These are phyloP conservation scores for Leccinum subgranulosum DNA, from an alignment of 768 basidiomycete species.

Conservation along the genomic window DNA sequence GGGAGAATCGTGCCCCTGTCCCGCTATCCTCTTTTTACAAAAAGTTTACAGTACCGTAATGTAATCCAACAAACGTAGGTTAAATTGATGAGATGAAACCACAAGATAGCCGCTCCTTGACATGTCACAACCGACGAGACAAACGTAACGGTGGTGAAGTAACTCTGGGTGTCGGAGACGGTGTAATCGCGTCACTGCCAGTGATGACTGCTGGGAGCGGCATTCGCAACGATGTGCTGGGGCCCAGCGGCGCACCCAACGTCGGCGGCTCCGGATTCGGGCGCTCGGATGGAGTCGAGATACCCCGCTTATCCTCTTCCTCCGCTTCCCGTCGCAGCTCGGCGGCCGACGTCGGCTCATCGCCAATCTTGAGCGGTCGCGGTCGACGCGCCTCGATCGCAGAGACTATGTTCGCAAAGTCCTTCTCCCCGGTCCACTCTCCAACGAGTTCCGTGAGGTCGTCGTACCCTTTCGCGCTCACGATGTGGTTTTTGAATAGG, in stretches of 20 bases:
- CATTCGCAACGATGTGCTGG: conserved; percentile 37
- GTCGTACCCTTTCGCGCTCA: conserved; percentile 61
- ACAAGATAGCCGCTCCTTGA: neutral
- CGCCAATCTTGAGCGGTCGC: conserved; percentile 18
- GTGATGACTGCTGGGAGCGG: conserved; percentile 39
- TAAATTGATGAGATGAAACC: too few relatives aligned
- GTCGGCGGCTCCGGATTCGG: conserved; percentile 59
- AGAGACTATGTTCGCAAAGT: conserved; percentile 52
- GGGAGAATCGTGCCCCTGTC: neutral
- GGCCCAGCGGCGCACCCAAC: conserved; percentile 40
- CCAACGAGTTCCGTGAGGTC: conserved; percentile 51
- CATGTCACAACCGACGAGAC: neutral
- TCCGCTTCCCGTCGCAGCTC: neutral
- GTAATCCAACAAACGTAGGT: neutral
- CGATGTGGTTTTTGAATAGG: conserved; percentile 48
- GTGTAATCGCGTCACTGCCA: conserved; percentile 45
- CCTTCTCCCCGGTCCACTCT: conserved; percentile 57
- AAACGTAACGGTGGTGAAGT: conserved; percentile 13
- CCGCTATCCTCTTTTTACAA: neutral
- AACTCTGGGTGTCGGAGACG: conserved; percentile 37
- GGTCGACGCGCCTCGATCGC: conserved; percentile 37
- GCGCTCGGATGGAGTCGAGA: conserved; percentile 47
- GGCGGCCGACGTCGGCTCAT: neutral
- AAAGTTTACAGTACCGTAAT: neutral
- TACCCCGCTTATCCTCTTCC: conserved; percentile 34